Percentiles rank a stretch among this genome's conserved stretches.
These are phyloP conservation scores for Peniophora sp. DNA, from an alignment of 1,284 basidiomycete genomes.

Conservation along the genomic window DNA sequence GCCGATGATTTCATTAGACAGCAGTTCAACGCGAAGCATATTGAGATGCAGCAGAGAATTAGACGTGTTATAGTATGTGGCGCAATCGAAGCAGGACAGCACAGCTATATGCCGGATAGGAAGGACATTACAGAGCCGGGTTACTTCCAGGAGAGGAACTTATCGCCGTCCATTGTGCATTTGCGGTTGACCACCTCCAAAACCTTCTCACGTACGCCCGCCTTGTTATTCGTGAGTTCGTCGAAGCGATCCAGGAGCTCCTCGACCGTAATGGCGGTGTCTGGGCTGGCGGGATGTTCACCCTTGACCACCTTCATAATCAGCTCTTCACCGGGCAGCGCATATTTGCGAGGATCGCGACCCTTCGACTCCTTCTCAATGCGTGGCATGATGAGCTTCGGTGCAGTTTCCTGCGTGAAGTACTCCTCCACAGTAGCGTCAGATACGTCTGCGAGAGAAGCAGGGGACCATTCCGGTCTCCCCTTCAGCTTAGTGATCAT, in stretches of 20 bases:
- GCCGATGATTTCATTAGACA: no score
- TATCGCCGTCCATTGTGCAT: conserved; percentile 46
- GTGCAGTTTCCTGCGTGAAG: conserved; percentile 51
- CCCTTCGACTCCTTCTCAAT: conserved; percentile 18
- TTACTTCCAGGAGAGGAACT: conserved; percentile 55
- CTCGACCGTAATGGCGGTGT: conserved; percentile 47
- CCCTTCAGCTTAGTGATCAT: conserved; percentile 54
- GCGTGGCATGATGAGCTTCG: conserved; percentile 40
- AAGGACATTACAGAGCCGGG: not conserved
- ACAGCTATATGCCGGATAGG: no score
- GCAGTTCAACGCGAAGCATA: no score
- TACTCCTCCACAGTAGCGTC: conserved; percentile 40
- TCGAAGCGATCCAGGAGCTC: conserved; percentile 55
- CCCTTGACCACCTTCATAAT: conserved; percentile 57
- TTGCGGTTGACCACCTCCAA: conserved; percentile 60
- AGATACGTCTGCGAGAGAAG: conserved; percentile 48
- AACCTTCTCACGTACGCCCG: conserved; percentile 69
- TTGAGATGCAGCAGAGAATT: no score
- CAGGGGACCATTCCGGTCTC: conserved; percentile 63
- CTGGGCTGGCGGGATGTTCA: conserved; percentile 46
- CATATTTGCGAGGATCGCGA: conserved; percentile 43
- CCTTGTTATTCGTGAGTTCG: conserved; percentile 42
- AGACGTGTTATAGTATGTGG: no score
- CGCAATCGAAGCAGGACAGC: no score
- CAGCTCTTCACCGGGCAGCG: conserved; percentile 61